Evolutionary conservation across 805 yeast species (phyloP), one percentile per base, ranked within the genome.

Genomic region (Kodamaea lidongshanica): DNA sequence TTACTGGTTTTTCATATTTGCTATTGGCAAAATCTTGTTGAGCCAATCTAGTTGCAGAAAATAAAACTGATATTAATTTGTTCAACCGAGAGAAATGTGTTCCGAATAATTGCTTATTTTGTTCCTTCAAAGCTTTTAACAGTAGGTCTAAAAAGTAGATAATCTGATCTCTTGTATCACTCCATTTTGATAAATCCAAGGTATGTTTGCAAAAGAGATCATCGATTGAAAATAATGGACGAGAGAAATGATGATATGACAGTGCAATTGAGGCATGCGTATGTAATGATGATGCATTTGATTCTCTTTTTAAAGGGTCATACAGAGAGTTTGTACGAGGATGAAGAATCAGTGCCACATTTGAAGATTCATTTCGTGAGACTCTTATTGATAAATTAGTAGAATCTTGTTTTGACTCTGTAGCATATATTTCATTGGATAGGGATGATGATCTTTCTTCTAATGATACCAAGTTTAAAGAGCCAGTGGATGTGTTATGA

Each of bases 181-280:
- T 59, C 89, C 89, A 82, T 7, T 64, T 61, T 12, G 63, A 56
- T 14, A 79, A 58, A 48, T 82, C 89, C 7, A 70, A 53, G 8
- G 76, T 69, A 35, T 77, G 77, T 33, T 64, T 64, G 46, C 77
- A 78, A 47, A 79, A 80, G 7, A 73, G 45, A 6, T 53, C 52
- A 4, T 60, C 55, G 41, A 58, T 45, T 12, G 59, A 43, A 44
- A 58, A 65, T 29, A 65, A 58, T 6, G 70, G 68, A 36, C 58
- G 61, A 7, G 48, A 42, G 41, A 65, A 65, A 32, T 61, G 65
- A 40, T 65, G 70, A 40, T 61, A 64, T n/a, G 52, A 44, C 16
- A 56, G 46, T 1, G 43, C 31, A 3, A 44, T 37, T 10, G 59
- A 47, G 11, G 44, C 41, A 16, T 48, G 55, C 23, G 61, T 53